Conservation (phyloP, 2,329 filamentous ascomycete species). For the Claviceps digitariae region DNA sequence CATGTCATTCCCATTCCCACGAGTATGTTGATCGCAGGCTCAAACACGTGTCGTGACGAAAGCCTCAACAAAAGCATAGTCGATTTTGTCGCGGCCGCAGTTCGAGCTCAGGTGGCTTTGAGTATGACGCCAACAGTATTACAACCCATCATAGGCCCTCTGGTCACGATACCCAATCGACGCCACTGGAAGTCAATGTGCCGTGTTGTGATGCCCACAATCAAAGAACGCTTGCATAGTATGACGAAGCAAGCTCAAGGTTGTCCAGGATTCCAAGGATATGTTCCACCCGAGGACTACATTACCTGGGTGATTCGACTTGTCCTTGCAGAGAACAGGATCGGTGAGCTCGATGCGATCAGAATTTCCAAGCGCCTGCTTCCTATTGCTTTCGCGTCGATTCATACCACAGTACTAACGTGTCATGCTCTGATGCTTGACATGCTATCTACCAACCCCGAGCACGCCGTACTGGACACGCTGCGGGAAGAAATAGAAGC, state of each 20-base stretch:
- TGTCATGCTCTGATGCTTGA: conserved; percentile 34
- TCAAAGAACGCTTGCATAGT: conserved; percentile 32
- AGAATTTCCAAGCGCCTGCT: conserved; percentile 38
- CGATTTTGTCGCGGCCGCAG: conserved; percentile 34
- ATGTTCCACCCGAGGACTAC: conserved; percentile 38
- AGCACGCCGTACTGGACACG: conserved; percentile 20
- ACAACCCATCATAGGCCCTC: conserved; percentile 33
- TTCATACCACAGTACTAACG: conserved; percentile 43
- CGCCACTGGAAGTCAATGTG: conserved; percentile 31
- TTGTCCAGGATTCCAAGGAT: conserved; percentile 26
- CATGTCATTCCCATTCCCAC: conserved; percentile 28
- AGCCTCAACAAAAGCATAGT: conserved; percentile 33
- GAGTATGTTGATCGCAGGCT: conserved; percentile 29
- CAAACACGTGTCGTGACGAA: conserved; percentile 25
- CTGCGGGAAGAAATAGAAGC: conserved; percentile 29
- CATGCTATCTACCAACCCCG: conserved; percentile 26
- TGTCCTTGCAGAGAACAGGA: conserved; percentile 29
- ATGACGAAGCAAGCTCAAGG: conserved; percentile 27
- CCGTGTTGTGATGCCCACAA: conserved; percentile 29
- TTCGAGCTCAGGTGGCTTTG: conserved; percentile 31
- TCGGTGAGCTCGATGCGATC: conserved; percentile 29
- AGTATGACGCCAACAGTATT: conserved; percentile 32
- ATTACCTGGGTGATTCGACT: conserved; percentile 43
- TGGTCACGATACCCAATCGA: conserved; percentile 31
- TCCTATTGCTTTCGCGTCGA: conserved; percentile 43